phyloP scores from a whole-genome alignment of 2,329 filamentous ascomycete genomes.

The Diaporthe ampelina region DNA sequence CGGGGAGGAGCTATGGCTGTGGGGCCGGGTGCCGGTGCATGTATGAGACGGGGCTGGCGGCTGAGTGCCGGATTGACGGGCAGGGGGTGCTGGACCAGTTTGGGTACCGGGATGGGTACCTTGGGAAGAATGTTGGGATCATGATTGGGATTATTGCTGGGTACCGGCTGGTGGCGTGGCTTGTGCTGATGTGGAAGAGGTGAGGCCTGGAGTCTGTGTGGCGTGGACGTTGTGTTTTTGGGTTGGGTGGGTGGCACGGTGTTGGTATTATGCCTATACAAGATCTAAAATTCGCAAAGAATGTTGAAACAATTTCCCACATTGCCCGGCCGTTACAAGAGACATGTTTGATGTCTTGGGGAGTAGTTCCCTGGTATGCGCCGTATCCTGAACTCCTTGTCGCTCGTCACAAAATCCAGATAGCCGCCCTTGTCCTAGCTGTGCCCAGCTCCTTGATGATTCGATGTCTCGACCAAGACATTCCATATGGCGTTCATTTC shows the following conservation, averaged over 20 bases:
- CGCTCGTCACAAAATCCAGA: constrained; percentile 4
- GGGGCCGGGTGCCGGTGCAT: constrained; percentile 73
- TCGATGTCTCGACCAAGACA: not conserved
- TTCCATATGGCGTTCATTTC: not conserved
- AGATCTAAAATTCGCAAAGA: not conserved
- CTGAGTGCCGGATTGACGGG: constrained; percentile 78
- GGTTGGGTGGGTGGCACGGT: not conserved
- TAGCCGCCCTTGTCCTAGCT: not conserved
- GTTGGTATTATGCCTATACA: constrained; percentile 16
- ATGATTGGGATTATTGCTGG: constrained; percentile 81
- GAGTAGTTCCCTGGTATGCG: not conserved
- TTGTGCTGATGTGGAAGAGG: constrained; percentile 63
- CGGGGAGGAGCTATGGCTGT: constrained; percentile 74
- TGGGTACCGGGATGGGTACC: constrained; percentile 74
- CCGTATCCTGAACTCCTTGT: constrained; percentile 29
- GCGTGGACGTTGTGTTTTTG: too few species aligned
- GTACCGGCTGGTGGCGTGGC: constrained; percentile 78
- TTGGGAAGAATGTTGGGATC: constrained; percentile 81
- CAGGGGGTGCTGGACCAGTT: constrained; percentile 78
- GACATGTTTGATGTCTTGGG: not conserved
- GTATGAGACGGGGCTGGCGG: constrained; percentile 74
- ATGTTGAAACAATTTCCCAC: not conserved
- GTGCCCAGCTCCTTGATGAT: not conserved
- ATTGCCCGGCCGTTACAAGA: not conserved
- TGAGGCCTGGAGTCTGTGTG: too few species aligned